Percentiles rank a stretch among this genome's conserved stretches.
Conservation (phyloP, 2,329 filamentous ascomycete species). For the Boeremia lycopersici region DNA sequence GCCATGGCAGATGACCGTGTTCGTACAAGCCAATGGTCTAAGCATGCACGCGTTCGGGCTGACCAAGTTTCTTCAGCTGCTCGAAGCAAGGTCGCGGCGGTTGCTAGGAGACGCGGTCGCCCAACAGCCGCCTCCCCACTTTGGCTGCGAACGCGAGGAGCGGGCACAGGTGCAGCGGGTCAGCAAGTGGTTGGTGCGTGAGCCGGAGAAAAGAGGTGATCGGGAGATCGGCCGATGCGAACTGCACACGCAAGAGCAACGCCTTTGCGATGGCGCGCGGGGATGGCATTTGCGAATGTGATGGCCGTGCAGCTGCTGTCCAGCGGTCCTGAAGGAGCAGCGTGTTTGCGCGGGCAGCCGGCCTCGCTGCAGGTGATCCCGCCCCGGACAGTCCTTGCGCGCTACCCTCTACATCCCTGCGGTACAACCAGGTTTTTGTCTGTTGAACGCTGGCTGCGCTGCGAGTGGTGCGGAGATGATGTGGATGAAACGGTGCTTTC, state of each 20-base stretch:
- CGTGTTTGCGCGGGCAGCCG: not conserved
- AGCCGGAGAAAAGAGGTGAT: slow-evolving; percentile 12
- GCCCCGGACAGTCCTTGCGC: not conserved
- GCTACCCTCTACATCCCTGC: slow-evolving; percentile 7
- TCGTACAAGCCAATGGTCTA: not conserved
- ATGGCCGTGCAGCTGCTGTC: not conserved
- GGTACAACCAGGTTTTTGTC: slow-evolving; percentile 15
- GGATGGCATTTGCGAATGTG: slow-evolving; percentile 6
- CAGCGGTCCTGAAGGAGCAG: not conserved
- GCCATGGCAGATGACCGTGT: not conserved
- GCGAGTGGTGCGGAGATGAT: slow-evolving; percentile 13
- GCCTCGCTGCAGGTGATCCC: no score
- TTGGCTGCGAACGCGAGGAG: slow-evolving; percentile 16
- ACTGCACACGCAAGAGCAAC: slow-evolving; percentile 8
- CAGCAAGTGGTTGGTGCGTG: slow-evolving; percentile 14
- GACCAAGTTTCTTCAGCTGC: slow-evolving; percentile 8
- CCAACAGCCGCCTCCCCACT: slow-evolving; percentile 3
- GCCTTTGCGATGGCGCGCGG: slow-evolving; percentile 1
- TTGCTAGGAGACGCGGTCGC: slow-evolving; percentile 13
- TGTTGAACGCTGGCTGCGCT: slow-evolving; percentile 11
- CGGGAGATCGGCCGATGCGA: slow-evolving; percentile 17
- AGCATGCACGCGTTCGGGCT: slow-evolving; percentile 1
- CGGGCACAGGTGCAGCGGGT: slow-evolving; percentile 4
- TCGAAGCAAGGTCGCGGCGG: slow-evolving; percentile 13
- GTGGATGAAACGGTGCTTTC: slow-evolving; percentile 14